Evolutionary conservation across 2,329 filamentous ascomycete species (phyloP).

Genomic region (Ophiostoma ulmi): DNA sequence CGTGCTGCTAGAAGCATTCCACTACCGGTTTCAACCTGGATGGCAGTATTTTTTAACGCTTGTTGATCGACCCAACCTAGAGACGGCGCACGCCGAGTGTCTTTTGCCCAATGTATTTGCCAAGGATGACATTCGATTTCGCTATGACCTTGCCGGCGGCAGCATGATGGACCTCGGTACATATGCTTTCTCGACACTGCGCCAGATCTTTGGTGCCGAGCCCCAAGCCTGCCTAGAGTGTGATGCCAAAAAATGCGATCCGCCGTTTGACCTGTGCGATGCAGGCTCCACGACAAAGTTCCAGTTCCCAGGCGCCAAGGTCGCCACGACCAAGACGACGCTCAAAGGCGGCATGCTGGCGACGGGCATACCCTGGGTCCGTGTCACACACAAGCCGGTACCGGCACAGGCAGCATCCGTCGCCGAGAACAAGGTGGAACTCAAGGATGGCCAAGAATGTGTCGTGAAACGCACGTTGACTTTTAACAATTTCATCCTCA

Average conservation of each 20-base stretch:
- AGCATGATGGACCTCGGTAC: slow-evolving; percentile 37
- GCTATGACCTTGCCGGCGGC: slow-evolving; percentile 25
- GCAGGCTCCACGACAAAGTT: slow-evolving; percentile 36
- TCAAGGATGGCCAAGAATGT: slow-evolving; percentile 20
- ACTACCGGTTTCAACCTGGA: slow-evolving; percentile 47
- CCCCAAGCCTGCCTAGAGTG: slow-evolving; percentile 38
- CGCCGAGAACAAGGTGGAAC: background rate
- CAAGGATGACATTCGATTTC: slow-evolving; percentile 38
- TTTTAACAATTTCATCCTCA: slow-evolving; percentile 33
- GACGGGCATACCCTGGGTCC: background rate
- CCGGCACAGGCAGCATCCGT: background rate
- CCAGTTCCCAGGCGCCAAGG: slow-evolving; percentile 38
- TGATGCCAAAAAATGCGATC: slow-evolving; percentile 31
- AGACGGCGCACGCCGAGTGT: slow-evolving; percentile 33
- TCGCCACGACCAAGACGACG: slow-evolving; percentile 31
- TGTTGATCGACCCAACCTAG: slow-evolving; percentile 38
- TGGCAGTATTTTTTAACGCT: slow-evolving; percentile 41
- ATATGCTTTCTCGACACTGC: slow-evolving; percentile 37
- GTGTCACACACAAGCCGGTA: slow-evolving; percentile 21
- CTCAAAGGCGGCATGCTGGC: slow-evolving; percentile 15
- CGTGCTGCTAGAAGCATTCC: slow-evolving; percentile 50
- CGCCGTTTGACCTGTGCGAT: slow-evolving; percentile 35
- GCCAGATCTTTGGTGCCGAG: slow-evolving; percentile 38
- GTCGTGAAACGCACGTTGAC: slow-evolving; percentile 30
- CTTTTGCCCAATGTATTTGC: slow-evolving; percentile 34